Conservation (phyloP, 345 rosid genomes). For the Orychophragmus violaceus region DNA sequence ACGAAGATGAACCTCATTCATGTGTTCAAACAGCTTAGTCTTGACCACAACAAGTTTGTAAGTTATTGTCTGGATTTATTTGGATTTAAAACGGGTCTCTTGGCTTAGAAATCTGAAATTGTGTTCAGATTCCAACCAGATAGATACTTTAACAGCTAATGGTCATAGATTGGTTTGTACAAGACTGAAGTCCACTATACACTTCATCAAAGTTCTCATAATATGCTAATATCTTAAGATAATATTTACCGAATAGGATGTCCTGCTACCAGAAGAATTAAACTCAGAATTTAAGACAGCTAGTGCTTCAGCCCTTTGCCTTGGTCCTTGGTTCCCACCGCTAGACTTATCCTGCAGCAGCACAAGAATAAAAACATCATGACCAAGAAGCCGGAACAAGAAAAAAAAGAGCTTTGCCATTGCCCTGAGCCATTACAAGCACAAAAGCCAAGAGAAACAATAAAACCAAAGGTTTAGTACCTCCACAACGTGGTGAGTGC, state of each 20-base stretch:
- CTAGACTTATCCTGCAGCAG: no score
- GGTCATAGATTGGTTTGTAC: not conserved
- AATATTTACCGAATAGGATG: slow-evolving; percentile 40
- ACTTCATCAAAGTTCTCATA: not conserved
- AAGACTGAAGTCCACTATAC: not conserved
- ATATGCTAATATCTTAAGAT: not conserved
- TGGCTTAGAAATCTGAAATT: not conserved
- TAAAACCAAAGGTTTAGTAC: no score
- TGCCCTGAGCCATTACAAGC: not conserved
- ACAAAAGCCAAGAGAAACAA: no score
- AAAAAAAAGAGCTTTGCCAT: not conserved
- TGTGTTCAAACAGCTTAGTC: no score
- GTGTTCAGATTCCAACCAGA: not conserved
- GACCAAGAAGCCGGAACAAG: not conserved
- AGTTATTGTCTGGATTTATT: no score
- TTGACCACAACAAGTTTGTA: no score
- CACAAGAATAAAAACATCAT: not conserved
- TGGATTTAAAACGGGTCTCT: no score
- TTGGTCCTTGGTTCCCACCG: no score
- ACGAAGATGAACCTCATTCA: no score
- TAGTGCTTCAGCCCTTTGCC: no score
- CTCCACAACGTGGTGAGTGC: no score
- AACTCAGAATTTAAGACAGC: slow-evolving; percentile 79
- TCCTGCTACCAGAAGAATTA: slow-evolving; percentile 51
- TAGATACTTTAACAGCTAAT: not conserved